phyloP scores from a whole-genome alignment of 441 rosid genomes.

The Gossypium schwendimanii region DNA sequence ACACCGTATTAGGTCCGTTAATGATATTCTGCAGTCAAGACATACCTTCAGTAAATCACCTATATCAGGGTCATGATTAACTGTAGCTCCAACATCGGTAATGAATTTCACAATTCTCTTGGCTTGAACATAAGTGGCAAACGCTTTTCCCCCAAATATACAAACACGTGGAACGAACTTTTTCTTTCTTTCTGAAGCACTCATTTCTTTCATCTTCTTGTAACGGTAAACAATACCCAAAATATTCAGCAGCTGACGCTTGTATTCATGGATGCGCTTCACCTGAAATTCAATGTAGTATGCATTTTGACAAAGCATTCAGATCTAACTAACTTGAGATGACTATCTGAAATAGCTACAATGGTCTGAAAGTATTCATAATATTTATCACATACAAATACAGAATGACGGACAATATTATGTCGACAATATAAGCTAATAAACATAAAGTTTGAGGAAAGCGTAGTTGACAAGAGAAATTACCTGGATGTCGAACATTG shows the following conservation, averaged over 20 bases:
- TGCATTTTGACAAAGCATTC: background rate
- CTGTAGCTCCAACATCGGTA: conserved; percentile 81
- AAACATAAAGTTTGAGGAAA: background rate
- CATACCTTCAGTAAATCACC: conserved; percentile 87
- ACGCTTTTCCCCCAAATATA: conserved; percentile 96
- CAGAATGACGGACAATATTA: background rate
- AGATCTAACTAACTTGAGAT: background rate
- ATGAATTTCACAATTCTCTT: conserved; percentile 94
- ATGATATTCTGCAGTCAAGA: conserved; percentile 3
- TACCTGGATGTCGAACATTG: conserved; percentile 97
- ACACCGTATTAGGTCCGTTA: background rate
- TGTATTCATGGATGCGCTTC: conserved; percentile 94
- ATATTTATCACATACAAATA: background rate
- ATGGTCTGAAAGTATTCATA: background rate
- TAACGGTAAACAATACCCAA: conserved; percentile 86
- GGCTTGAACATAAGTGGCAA: conserved; percentile 87
- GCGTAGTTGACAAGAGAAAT: conserved; percentile 6
- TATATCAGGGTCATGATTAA: conserved; percentile 82
- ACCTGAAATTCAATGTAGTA: conserved; percentile 41
- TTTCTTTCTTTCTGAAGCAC: conserved; percentile 52
- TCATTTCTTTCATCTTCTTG: conserved; percentile 95
- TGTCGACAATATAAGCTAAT: background rate
- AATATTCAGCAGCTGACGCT: conserved; percentile 80
- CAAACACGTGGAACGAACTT: conserved; percentile 82
- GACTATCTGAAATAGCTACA: background rate